A percentile compares a stretch with the other conserved stretches of the same genome.
These are phyloP conservation scores for Saccharomyces hybrid DNA, from an alignment of 1,139 yeast genomes.

Conservation along the genomic window DNA sequence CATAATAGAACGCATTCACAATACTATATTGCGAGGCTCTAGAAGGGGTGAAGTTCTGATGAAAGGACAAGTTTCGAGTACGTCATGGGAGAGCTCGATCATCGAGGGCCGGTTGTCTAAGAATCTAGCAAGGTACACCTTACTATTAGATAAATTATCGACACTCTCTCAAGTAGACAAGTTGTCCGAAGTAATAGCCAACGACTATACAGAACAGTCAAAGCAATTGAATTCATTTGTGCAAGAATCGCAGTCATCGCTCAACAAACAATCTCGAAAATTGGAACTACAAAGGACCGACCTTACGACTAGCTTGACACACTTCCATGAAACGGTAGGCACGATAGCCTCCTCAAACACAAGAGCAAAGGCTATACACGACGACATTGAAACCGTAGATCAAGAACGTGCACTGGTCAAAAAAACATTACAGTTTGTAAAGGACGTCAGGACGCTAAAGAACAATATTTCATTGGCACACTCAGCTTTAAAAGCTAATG, in stretches of 20 bases:
- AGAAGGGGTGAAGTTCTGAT: neutral
- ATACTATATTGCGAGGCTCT: neutral
- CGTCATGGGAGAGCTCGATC: neutral
- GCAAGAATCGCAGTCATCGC: conserved; percentile 18
- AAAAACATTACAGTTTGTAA: conserved; percentile 57
- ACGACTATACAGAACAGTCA: conserved; percentile 17
- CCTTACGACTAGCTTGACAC: conserved; percentile 37
- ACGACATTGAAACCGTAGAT: conserved; percentile 62
- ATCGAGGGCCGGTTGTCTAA: conserved; percentile 22
- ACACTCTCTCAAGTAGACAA: conserved; percentile 28
- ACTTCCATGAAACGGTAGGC: conserved; percentile 30
- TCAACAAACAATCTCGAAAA: conserved; percentile 30
- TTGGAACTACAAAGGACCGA: conserved; percentile 39
- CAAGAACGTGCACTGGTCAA: conserved; percentile 63
- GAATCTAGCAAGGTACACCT: conserved; percentile 24
- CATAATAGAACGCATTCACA: neutral
- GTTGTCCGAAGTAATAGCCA: conserved; percentile 17
- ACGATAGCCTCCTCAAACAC: conserved; percentile 47
- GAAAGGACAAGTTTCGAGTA: neutral
- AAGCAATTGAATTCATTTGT: conserved; percentile 17
- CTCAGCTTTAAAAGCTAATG: conserved; percentile 34
- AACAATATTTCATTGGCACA: conserved; percentile 24
- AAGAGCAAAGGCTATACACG: conserved; percentile 60
- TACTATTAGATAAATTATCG: conserved; percentile 24
- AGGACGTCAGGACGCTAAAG: conserved; percentile 50